Evolutionary conservation across 2,329 filamentous ascomycete genomes (phyloP).

Genomic region (Trichoderma asperellum): DNA sequence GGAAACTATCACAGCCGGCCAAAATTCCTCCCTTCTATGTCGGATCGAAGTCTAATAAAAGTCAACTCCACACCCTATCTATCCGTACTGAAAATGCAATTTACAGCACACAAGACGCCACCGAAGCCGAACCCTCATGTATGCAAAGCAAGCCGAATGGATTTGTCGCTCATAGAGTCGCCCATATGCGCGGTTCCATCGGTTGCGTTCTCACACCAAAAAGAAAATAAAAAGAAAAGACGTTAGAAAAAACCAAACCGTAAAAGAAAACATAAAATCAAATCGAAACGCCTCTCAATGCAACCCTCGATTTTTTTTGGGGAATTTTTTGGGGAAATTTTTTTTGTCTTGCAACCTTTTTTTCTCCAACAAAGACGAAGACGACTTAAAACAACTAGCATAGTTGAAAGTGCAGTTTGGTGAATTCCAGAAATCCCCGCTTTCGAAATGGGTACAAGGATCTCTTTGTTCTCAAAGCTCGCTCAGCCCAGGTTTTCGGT

Average conservation of each 20-base stretch:
- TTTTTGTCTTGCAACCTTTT: conserved; percentile 24
- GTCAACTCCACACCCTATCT: conserved; percentile 45
- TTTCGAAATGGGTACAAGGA: neutral
- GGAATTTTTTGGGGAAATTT: conserved; percentile 33
- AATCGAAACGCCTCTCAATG: conserved; percentile 46
- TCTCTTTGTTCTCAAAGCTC: neutral
- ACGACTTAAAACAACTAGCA: neutral
- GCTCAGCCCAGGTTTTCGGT: neutral
- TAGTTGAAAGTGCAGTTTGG: neutral
- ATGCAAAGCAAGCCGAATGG: conserved; percentile 34
- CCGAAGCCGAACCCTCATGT: conserved; percentile 39
- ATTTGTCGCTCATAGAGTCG: conserved; percentile 21
- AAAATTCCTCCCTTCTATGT: conserved; percentile 43
- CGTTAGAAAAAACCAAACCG: conserved; percentile 35
- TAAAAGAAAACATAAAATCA: conserved; percentile 33
- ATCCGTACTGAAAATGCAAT: conserved; percentile 44
- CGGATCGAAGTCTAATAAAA: conserved; percentile 46
- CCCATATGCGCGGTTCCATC: conserved; percentile 25
- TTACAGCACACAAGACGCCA: conserved; percentile 39
- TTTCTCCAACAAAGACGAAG: neutral
- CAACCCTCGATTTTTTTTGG: conserved; percentile 48
- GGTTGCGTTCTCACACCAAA: conserved; percentile 20
- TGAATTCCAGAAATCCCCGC: neutral
- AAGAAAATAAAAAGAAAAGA: conserved; percentile 34
- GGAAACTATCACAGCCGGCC: conserved; percentile 37